These are phyloP conservation scores for Pythium vanterpoolii DNA, from an alignment of 352 stramenopile species.

Conservation along the genomic window DNA sequence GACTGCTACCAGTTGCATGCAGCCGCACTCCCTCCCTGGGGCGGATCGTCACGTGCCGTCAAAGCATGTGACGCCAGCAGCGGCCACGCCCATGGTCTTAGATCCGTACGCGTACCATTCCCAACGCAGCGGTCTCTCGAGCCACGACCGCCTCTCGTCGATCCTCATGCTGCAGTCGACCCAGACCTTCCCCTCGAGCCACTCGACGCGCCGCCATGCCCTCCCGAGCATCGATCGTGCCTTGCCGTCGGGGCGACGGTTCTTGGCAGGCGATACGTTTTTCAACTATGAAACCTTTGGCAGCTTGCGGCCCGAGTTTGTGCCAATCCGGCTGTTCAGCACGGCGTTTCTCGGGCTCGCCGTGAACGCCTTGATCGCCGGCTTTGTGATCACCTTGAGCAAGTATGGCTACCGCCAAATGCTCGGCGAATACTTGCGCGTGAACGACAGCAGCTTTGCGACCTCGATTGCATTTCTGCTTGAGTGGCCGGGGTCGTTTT, in stretches of 20 bases:
- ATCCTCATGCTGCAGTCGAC: background rate
- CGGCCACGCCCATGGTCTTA: too few species aligned
- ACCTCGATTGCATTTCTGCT: slow-evolving; percentile 45
- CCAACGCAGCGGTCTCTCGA: background rate
- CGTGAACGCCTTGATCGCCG: slow-evolving; percentile 29
- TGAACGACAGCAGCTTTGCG: slow-evolving; percentile 17
- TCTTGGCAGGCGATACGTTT: slow-evolving; percentile 50
- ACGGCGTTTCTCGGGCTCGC: slow-evolving; percentile 37
- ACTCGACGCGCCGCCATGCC: background rate
- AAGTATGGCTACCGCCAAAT: slow-evolving; percentile 38
- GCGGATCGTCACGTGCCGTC: too few species aligned
- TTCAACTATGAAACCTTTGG: slow-evolving; percentile 64
- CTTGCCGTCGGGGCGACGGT: slow-evolving; percentile 2
- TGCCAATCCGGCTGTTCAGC: slow-evolving; percentile 33
- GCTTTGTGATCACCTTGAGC: slow-evolving; percentile 31
- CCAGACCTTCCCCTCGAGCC: background rate
- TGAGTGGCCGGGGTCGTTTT: slow-evolving; percentile 57
- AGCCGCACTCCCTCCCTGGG: too few species aligned
- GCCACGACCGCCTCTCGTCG: background rate
- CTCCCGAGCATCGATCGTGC: background rate
- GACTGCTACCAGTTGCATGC: too few species aligned
- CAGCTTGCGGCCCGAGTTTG: slow-evolving; percentile 47
- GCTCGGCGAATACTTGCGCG: slow-evolving; percentile 40
- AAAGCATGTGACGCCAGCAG: too few species aligned
- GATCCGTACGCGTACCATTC: background rate